A percentile compares a stretch with the other conserved stretches of the same genome.
These are phyloP conservation scores for Proliferodiscus dingleyae DNA, from an alignment of 2,329 filamentous ascomycete genomes.

Conservation along the genomic window DNA sequence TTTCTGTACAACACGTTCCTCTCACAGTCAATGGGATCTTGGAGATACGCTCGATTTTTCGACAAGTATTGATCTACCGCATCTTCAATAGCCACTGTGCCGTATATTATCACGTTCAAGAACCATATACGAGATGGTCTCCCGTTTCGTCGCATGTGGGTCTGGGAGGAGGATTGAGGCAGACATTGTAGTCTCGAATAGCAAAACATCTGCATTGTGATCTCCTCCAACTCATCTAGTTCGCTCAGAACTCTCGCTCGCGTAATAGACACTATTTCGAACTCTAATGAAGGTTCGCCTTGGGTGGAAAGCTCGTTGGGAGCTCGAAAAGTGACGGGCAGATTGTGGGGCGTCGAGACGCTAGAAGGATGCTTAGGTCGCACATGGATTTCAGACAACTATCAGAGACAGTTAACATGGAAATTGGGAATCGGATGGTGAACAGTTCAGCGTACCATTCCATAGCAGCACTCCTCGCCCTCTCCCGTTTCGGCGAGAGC, in stretches of 20 bases:
- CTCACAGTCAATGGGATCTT: slow-evolving; percentile 13
- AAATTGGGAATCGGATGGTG: too few species aligned
- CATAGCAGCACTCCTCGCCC: neutral
- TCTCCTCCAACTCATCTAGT: neutral
- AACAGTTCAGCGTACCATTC: too few species aligned
- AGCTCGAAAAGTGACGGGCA: neutral
- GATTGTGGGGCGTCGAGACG: neutral
- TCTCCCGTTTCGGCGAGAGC: too few species aligned
- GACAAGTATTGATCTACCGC: slow-evolving; percentile 12
- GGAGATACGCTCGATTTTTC: slow-evolving; percentile 10
- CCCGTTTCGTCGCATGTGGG: neutral
- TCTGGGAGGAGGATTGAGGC: neutral
- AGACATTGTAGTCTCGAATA: slow-evolving; percentile 3
- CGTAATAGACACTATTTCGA: neutral
- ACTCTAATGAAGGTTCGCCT: neutral
- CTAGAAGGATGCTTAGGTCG: too few species aligned
- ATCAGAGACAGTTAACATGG: too few species aligned
- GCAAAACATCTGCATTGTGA: slow-evolving; percentile 10
- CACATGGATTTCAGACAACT: too few species aligned
- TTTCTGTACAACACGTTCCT: slow-evolving; percentile 10
- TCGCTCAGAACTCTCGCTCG: neutral
- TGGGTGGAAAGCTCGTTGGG: neutral
- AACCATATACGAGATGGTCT: slow-evolving; percentile 4
- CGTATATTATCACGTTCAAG: slow-evolving; percentile 12
- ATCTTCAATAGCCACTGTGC: slow-evolving; percentile 4